Evolutionary conservation across 106 monocot genomes (phyloP).

Genomic region (Dendrobium huoshanense): DNA sequence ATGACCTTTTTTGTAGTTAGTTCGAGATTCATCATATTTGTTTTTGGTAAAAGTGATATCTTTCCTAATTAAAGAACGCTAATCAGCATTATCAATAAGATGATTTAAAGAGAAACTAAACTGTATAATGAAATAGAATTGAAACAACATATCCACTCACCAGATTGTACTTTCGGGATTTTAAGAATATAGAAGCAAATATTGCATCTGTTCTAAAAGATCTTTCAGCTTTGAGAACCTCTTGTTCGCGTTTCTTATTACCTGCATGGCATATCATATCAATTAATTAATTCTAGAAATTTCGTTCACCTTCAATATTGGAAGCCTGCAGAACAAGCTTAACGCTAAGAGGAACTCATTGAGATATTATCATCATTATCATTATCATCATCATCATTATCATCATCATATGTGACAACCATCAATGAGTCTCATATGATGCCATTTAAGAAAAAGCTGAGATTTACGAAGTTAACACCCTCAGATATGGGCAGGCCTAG

Average conservation of each 20-base stretch:
- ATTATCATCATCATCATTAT: neutral
- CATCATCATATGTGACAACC: neutral
- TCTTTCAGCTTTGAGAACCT: neutral
- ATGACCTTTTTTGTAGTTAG: too few relatives aligned
- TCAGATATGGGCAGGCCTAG: too few relatives aligned
- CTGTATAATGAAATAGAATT: neutral
- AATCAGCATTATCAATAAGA: neutral
- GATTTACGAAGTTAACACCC: too few relatives aligned
- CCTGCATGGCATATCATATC: neutral
- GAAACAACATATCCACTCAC: neutral
- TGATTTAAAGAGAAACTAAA: conserved; percentile 2
- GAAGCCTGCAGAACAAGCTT: neutral
- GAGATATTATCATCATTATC: neutral
- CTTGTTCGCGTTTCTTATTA: neutral
- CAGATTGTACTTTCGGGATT: conserved; percentile 1
- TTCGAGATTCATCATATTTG: too few relatives aligned
- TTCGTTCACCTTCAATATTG: neutral
- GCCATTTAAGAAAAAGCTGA: too few relatives aligned
- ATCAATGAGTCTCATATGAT: neutral
- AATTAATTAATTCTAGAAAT: neutral
- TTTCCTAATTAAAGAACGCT: neutral
- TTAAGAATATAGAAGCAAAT: conserved; percentile 5
- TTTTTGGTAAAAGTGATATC: too few relatives aligned
- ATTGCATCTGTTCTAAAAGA: conserved; percentile 5
- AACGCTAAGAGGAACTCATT: neutral